phyloP scores from a whole-genome alignment of 176 grass and related monocot genomes.

The Tillandsia leiboldiana region DNA sequence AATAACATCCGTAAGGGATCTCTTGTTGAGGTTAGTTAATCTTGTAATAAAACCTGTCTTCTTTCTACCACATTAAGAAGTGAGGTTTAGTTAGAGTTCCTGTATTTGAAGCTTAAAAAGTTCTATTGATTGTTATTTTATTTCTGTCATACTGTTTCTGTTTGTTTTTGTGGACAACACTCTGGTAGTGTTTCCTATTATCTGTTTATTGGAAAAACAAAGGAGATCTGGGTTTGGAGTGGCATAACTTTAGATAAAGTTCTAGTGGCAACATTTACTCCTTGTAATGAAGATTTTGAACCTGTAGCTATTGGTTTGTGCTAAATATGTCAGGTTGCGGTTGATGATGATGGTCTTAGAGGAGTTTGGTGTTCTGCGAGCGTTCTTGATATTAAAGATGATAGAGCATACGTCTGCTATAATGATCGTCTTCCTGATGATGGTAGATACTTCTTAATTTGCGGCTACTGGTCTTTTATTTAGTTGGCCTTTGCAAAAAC shows the following conservation, averaged over 20 bases:
- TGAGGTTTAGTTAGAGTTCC: neutral
- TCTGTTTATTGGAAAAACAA: too few species aligned
- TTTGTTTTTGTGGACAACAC: too few species aligned
- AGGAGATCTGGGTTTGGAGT: too few species aligned
- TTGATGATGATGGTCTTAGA: slow-evolving; percentile 30
- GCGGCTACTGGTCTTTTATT: neutral
- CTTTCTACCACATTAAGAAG: neutral
- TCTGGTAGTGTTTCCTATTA: too few species aligned
- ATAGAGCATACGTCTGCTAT: slow-evolving; percentile 59
- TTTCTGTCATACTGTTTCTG: neutral
- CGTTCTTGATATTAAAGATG: slow-evolving; percentile 72
- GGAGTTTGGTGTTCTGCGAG: slow-evolving; percentile 76
- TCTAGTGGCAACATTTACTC: neutral
- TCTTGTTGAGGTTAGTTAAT: slow-evolving; percentile 59
- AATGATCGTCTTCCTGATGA: slow-evolving; percentile 46
- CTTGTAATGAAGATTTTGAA: neutral
- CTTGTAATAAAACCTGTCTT: slow-evolving; percentile 1
- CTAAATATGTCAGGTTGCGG: slow-evolving; percentile 47
- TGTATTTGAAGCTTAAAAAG: neutral
- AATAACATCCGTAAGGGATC: slow-evolving; percentile 72
- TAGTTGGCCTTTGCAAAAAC: neutral
- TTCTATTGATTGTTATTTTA: neutral
- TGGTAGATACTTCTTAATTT: slow-evolving; percentile 18
- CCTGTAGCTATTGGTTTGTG: neutral
- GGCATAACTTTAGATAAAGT: neutral